Conservation (phyloP, 768 basidiomycete species). For the Calocera cornea region DNA sequence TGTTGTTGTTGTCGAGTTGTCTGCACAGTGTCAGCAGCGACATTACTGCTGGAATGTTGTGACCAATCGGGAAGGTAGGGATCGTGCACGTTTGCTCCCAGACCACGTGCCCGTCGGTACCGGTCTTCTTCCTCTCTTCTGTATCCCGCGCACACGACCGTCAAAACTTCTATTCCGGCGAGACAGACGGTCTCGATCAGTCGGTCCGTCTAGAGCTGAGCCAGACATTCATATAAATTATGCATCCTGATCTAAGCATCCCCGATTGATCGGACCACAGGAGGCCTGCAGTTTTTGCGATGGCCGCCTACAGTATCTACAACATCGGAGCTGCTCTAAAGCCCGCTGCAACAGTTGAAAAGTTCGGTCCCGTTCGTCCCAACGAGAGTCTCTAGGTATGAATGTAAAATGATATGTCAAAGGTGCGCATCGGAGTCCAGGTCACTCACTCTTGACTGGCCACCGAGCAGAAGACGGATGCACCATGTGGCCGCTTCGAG, state of each 20-base stretch:
- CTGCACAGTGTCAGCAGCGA: neutral
- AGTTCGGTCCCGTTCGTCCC: neutral
- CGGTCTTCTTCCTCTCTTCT: neutral
- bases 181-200: neutral
- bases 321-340: no score
- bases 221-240: neutral
- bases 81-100: neutral
- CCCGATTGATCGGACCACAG: neutral
- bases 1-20: neutral
- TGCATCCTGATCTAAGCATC: neutral
- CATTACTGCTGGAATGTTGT: neutral
- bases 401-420: slow-evolving; percentile 12
- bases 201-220: neutral
- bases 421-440: slow-evolving; percentile 14
- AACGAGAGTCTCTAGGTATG: neutral
- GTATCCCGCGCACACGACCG: neutral
- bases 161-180: neutral
- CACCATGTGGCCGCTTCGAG: slow-evolving; percentile 8
- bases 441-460: no score
- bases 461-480: slow-evolving; percentile 15
- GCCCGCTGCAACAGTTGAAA: neutral
- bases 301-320: neutral
- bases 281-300: neutral
- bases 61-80: neutral
- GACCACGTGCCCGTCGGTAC: no score